A percentile compares a stretch with the other conserved stretches of the same genome.
phyloP scores from a whole-genome alignment of 192 early-diverging fungal species.

The Lobosporangium transversale region DNA sequence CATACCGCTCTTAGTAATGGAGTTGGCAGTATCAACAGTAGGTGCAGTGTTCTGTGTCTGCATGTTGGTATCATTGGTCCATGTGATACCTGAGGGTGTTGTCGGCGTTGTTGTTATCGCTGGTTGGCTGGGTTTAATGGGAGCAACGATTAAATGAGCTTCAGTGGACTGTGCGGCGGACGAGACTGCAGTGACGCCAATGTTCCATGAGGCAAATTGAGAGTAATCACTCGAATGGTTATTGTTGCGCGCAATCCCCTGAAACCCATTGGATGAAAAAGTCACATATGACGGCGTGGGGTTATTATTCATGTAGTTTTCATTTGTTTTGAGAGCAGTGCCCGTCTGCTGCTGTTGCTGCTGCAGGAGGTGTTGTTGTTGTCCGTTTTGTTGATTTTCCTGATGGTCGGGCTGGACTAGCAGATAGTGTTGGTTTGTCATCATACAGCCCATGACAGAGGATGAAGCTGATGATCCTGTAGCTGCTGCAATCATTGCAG shows the following conservation, averaged over 20 bases:
- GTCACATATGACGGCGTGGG: constrained; percentile 2
- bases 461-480: constrained; percentile 24
- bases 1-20: no score
- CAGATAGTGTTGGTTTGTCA: constrained; percentile 38
- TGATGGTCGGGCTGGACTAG: constrained; percentile 7
- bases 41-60: constrained; percentile 2
- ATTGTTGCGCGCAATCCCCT: constrained; percentile 11
- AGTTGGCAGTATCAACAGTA: no score
- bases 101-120: no score
- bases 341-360: constrained; percentile 6
- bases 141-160: constrained; percentile 5
- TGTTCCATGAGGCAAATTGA: not conserved
- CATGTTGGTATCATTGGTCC: constrained; percentile 11
- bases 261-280: constrained; percentile 10
- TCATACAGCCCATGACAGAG: constrained; percentile 18
- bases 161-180: not conserved
- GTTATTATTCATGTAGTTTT: not conserved
- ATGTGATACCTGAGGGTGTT: constrained; percentile 14
- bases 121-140: no score
- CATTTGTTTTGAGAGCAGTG: not conserved
- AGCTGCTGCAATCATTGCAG: constrained; percentile 10
- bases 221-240: constrained; percentile 9
- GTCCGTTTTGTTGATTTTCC: constrained; percentile 8
- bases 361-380: constrained; percentile 13
- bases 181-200: not conserved